phyloP scores from a whole-genome alignment of 768 basidiomycete species.

The Lactifluus rugatus region DNA sequence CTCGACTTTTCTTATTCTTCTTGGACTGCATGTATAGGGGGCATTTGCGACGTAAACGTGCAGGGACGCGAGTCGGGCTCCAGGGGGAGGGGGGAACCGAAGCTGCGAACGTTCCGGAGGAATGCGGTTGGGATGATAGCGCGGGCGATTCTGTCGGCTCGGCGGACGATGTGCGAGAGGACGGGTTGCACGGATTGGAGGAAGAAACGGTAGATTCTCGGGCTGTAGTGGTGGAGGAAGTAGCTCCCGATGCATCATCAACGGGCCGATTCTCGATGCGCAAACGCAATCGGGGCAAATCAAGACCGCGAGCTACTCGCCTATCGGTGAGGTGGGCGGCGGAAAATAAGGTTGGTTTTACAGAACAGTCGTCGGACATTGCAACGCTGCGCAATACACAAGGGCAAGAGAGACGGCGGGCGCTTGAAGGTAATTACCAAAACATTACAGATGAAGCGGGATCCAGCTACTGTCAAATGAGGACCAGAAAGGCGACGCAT shows the following conservation, averaged over 20 bases:
- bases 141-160: neutral
- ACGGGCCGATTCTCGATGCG: neutral
- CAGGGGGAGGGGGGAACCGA: neutral
- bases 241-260: neutral
- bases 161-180: conserved; percentile 9
- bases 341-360: neutral
- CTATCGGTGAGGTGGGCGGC: neutral
- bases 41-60: conserved; percentile 13
- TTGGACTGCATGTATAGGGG: neutral
- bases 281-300: conserved; percentile 2
- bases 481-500: neutral
- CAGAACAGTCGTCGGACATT: conserved; percentile 9
- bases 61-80: conserved; percentile 10
- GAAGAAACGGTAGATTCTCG: conserved; percentile 8
- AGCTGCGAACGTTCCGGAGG: neutral
- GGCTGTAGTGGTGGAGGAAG: neutral
- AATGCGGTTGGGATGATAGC: neutral
- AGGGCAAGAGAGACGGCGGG: neutral
- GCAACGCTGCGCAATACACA: neutral
- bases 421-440: neutral
- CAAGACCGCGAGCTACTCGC: neutral
- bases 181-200: neutral
- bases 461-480: neutral
- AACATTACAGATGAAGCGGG: neutral
- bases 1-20: neutral